A percentile compares a stretch with the other conserved stretches of the same genome.
Evolutionary conservation across 148 eudicot genomes (phyloP).

Genomic region (Drosera capensis): DNA sequence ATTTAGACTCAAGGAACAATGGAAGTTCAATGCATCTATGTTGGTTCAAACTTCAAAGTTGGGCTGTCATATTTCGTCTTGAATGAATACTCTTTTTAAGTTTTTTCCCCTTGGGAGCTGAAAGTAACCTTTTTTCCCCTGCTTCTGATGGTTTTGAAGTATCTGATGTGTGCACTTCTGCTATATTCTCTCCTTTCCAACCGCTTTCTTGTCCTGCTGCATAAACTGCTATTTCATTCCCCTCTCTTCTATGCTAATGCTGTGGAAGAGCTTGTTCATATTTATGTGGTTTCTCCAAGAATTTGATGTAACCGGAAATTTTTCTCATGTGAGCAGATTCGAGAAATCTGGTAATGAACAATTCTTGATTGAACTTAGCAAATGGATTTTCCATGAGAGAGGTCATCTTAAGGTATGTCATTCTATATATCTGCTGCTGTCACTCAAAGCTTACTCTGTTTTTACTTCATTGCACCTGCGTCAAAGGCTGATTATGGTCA

Average conservation of each 20-base stretch:
- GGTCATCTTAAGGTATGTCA: constrained; percentile 71
- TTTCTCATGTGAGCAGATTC: constrained; percentile 17
- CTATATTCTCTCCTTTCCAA: too few relatives aligned
- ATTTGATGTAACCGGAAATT: constrained; percentile 6
- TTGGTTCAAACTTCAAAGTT: too few relatives aligned
- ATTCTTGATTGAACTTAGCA: constrained; percentile 68
- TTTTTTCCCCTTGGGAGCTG: too few relatives aligned
- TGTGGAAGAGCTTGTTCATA: neutral
- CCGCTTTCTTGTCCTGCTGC: constrained; percentile 2
- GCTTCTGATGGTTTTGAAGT: too few relatives aligned
- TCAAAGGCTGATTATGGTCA: neutral
- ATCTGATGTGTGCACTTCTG: too few relatives aligned
- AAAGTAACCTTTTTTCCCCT: too few relatives aligned
- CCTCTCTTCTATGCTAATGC: too few relatives aligned
- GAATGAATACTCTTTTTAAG: too few relatives aligned
- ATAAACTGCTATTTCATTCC: too few relatives aligned
- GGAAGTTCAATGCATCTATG: too few relatives aligned
- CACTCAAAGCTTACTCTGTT: neutral
- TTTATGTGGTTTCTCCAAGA: neutral
- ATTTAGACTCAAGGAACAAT: too few relatives aligned
- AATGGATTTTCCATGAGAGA: constrained; percentile 91
- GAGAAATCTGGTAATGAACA: constrained; percentile 80
- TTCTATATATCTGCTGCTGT: neutral
- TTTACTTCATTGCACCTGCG: neutral
- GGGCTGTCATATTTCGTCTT: too few relatives aligned